These are phyloP conservation scores for Globisporangium iwayamae DNA, from an alignment of 352 stramenopile species.

Conservation along the genomic window DNA sequence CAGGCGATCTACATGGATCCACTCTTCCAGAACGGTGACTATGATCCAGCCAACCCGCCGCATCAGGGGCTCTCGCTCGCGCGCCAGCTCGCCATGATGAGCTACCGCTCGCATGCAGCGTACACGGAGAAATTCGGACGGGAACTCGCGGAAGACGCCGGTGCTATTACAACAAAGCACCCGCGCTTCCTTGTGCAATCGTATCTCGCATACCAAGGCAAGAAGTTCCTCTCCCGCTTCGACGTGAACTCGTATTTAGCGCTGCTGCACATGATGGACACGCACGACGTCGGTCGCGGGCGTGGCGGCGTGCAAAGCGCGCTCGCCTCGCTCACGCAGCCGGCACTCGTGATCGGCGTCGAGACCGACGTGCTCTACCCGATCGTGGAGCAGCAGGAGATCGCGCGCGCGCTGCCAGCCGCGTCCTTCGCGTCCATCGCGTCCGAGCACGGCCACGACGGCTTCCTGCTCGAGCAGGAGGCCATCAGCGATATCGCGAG, in stretches of 20 bases:
- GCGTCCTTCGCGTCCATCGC: conserved; percentile 85
- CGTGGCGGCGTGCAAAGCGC: conserved; percentile 76
- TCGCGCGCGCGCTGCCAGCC: conserved; percentile 82
- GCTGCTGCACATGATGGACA: conserved; percentile 96
- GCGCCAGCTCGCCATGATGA: conserved; percentile 96
- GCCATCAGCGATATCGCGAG: conserved; percentile 74
- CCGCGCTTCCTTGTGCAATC: conserved; percentile 73
- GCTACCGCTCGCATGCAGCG: conserved; percentile 91
- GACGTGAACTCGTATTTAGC: conserved; percentile 96
- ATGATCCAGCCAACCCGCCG: conserved; percentile 63
- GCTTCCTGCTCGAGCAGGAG: conserved; percentile 96
- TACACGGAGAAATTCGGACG: conserved; percentile 94
- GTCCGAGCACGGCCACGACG: conserved; percentile 93
- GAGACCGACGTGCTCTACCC: conserved; percentile 96
- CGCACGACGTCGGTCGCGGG: conserved; percentile 89
- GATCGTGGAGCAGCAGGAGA: conserved; percentile 88
- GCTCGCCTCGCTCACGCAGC: conserved; percentile 54
- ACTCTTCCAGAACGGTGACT: conserved; percentile 83
- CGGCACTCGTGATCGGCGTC: conserved; percentile 91
- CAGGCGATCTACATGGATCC: conserved; percentile 96
- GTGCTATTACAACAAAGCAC: conserved; percentile 20
- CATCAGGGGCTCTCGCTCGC: conserved; percentile 86
- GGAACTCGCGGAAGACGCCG: conserved; percentile 25
- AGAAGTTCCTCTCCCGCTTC: conserved; percentile 94
- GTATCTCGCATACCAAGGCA: conserved; percentile 90